Evolutionary conservation across 2,329 filamentous ascomycete species (phyloP).

Genomic region (Arthrobotrys megalospora): DNA sequence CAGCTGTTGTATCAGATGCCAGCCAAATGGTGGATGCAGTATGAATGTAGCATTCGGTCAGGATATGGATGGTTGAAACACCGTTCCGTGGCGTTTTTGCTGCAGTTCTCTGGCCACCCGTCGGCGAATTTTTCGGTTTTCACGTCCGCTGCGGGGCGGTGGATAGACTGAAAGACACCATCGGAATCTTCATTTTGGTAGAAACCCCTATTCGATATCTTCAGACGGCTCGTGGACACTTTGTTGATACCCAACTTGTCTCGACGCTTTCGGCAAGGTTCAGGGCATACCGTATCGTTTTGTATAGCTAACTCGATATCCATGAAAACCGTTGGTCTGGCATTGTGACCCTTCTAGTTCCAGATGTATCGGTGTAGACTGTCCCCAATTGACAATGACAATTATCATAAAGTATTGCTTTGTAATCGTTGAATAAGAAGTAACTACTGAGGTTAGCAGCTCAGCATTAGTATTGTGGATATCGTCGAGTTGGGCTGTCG

Average conservation of each 20-base stretch:
- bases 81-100: conserved; percentile 7
- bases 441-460: too few species aligned
- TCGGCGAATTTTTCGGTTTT: neutral
- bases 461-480: too few species aligned
- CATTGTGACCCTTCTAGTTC: neutral
- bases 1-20: neutral
- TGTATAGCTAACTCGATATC: neutral
- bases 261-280: conserved; percentile 21
- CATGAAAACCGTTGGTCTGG: conserved; percentile 1
- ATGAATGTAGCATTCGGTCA: conserved; percentile 6
- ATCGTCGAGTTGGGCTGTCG: conserved; percentile 1
- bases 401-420: neutral
- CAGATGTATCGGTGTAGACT: neutral
- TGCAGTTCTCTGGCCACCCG: neutral
- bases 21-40: neutral
- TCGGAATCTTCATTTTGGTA: too few species aligned
- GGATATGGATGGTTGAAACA: conserved; percentile 6
- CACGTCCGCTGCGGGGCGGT: neutral
- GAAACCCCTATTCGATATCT: too few species aligned
- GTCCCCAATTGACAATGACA: neutral
- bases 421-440: too few species aligned
- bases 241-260: too few species aligned
- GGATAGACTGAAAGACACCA: too few species aligned
- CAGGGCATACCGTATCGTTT: neutral
- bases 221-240: too few species aligned